Conservation (phyloP, 768 basidiomycete species). For the Suillus lakei region DNA sequence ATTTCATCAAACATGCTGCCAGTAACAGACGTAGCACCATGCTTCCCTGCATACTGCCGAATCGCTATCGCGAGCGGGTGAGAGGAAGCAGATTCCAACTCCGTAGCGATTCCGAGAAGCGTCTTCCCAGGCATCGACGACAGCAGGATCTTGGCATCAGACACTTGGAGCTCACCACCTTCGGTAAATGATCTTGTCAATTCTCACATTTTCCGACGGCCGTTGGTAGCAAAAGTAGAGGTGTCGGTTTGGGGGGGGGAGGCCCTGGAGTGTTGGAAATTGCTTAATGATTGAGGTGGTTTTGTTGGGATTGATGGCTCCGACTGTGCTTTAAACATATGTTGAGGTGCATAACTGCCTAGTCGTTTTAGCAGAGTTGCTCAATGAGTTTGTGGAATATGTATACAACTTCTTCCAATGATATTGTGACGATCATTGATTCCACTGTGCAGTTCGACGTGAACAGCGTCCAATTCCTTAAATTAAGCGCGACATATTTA, state of each 20-base stretch:
- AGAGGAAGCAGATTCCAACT: constrained; percentile 59
- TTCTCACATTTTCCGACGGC: neutral
- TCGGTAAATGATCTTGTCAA: constrained; percentile 56
- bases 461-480: no score
- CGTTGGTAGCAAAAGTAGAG: no score
- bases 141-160: constrained; percentile 46
- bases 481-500: no score
- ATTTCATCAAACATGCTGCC: constrained; percentile 58
- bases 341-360: neutral
- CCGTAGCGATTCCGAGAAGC: constrained; percentile 56
- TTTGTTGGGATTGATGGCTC: neutral
- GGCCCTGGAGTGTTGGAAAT: neutral
- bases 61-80: constrained; percentile 73
- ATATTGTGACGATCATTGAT: neutral
- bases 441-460: no score
- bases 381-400: neutral
- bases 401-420: neutral
- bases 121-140: constrained; percentile 27
- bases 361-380: neutral
- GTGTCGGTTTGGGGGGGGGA: neutral
- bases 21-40: constrained; percentile 34
- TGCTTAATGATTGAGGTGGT: neutral
- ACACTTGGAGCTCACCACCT: constrained; percentile 66
- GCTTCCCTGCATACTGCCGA: constrained; percentile 47
- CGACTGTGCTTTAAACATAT: neutral